These are phyloP conservation scores for Phytopythium aichiense DNA, from an alignment of 352 stramenopile genomes.

Conservation along the genomic window DNA sequence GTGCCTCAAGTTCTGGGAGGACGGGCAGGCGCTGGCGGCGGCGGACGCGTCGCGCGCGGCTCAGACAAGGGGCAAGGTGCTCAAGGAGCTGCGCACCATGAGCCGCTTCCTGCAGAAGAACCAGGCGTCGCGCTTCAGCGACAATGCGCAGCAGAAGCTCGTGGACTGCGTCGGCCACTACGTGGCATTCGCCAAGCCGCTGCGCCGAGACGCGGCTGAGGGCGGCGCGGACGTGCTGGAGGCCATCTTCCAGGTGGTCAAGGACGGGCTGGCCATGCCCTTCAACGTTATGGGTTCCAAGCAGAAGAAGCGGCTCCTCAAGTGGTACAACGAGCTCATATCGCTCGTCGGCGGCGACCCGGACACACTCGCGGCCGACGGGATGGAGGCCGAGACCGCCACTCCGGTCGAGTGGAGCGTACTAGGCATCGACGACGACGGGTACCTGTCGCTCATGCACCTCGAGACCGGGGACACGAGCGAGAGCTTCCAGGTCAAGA, in stretches of 20 bases:
- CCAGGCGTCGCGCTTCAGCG: constrained; percentile 71
- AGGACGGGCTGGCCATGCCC: constrained; percentile 79
- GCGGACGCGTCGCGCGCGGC: constrained; percentile 18
- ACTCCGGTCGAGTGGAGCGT: constrained; percentile 50
- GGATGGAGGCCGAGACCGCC: constrained; percentile 10
- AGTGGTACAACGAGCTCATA: constrained; percentile 86
- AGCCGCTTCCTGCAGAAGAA: constrained; percentile 77
- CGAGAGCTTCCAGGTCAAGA: constrained; percentile 63
- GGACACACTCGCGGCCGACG: constrained; percentile 28
- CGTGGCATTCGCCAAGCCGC: constrained; percentile 56
- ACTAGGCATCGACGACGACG: constrained; percentile 68
- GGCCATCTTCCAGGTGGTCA: constrained; percentile 61
- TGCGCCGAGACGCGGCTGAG: constrained; percentile 3
- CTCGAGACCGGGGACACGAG: constrained; percentile 59
- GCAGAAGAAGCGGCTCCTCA: constrained; percentile 78
- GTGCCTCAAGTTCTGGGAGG: constrained; percentile 77
- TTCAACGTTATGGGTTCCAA: constrained; percentile 80
- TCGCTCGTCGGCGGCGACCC: constrained; percentile 41
- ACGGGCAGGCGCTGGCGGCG: constrained; percentile 42
- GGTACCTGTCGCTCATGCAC: constrained; percentile 69
- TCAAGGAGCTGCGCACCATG: constrained; percentile 73
- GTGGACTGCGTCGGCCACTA: constrained; percentile 68
- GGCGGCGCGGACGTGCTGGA: constrained; percentile 42
- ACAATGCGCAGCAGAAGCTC: constrained; percentile 77
- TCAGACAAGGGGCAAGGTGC: constrained; percentile 42